Evolutionary conservation across 176 grass and related monocot species (phyloP).

Genomic region (Carex scoparia): DNA sequence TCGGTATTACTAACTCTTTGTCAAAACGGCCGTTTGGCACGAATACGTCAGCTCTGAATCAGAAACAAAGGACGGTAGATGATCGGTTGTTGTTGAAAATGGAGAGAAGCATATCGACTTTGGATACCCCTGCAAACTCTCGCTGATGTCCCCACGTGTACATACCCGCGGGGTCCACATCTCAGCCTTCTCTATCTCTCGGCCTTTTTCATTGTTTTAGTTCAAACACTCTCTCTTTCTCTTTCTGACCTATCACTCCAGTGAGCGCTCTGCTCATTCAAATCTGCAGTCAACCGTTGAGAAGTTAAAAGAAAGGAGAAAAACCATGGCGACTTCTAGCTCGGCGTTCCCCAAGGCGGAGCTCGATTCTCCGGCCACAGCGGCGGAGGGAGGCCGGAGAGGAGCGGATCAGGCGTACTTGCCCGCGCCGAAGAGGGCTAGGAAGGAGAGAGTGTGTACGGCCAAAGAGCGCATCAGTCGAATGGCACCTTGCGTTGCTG

Average conservation of each 20-base stretch:
- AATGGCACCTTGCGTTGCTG: constrained; percentile 91
- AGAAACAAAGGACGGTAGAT: neutral
- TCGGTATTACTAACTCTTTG: no score
- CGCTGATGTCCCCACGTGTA: constrained; percentile 9
- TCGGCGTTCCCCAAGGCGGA: constrained; percentile 50
- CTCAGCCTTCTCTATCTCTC: neutral
- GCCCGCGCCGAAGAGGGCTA: constrained; percentile 44
- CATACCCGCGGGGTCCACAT: neutral
- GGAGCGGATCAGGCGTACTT: constrained; percentile 27
- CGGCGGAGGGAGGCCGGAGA: constrained; percentile 17
- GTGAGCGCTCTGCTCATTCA: constrained; percentile 24
- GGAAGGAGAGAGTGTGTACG: constrained; percentile 91
- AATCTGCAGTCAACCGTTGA: constrained; percentile 11
- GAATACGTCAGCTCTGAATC: neutral
- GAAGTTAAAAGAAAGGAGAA: neutral
- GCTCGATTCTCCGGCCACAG: constrained; percentile 20
- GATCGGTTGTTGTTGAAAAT: neutral
- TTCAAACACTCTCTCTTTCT: neutral
- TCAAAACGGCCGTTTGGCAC: neutral
- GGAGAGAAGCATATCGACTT: constrained; percentile 15
- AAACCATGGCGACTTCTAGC: constrained; percentile 36
- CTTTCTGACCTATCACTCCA: neutral
- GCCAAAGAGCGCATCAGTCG: constrained; percentile 99
- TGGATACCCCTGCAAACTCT: constrained; percentile 51
- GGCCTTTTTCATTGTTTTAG: neutral